Evolutionary conservation across 306 rosid species (phyloP).

Genomic region (Cicer chorassanicum): DNA sequence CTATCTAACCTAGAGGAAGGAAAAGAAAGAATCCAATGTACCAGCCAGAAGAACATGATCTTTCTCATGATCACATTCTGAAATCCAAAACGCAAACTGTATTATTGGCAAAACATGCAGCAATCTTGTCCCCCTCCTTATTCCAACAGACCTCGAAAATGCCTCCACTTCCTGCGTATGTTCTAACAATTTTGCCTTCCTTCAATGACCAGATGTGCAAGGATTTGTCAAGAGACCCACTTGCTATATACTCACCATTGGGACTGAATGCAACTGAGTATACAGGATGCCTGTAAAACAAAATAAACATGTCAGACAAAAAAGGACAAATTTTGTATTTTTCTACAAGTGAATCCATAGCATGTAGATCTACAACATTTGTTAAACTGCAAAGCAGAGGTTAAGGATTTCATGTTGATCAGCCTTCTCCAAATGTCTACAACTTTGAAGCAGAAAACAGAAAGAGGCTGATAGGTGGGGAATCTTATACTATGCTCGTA

Average conservation of each 20-base stretch:
- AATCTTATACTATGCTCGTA: background rate
- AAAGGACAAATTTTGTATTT: conserved; percentile 4
- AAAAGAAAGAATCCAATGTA: conserved; percentile 46
- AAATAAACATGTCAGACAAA: conserved; percentile 26
- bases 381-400: background rate
- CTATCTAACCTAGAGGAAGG: conserved; percentile 38
- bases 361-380: conserved; percentile 24
- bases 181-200: conserved; percentile 81
- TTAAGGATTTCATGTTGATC: conserved; percentile 14
- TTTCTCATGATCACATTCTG: conserved; percentile 48
- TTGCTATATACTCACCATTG: conserved; percentile 81
- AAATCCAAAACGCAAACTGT: conserved; percentile 65
- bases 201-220: conserved; percentile 85
- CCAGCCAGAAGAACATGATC: conserved; percentile 23
- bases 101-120: conserved; percentile 83
- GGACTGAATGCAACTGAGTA: conserved; percentile 95
- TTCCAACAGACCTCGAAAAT: conserved; percentile 95
- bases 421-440: background rate
- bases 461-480: background rate
- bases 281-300: conserved; percentile 60
- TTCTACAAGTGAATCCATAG: background rate
- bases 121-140: conserved; percentile 86
- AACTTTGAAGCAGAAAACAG: conserved; percentile 8
- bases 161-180: conserved; percentile 75
- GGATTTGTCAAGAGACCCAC: conserved; percentile 84